A percentile compares a stretch with the other conserved stretches of the same genome.
Conservation (phyloP, 2,329 filamentous ascomycete species). For the Phialemoniopsis sp. region DNA sequence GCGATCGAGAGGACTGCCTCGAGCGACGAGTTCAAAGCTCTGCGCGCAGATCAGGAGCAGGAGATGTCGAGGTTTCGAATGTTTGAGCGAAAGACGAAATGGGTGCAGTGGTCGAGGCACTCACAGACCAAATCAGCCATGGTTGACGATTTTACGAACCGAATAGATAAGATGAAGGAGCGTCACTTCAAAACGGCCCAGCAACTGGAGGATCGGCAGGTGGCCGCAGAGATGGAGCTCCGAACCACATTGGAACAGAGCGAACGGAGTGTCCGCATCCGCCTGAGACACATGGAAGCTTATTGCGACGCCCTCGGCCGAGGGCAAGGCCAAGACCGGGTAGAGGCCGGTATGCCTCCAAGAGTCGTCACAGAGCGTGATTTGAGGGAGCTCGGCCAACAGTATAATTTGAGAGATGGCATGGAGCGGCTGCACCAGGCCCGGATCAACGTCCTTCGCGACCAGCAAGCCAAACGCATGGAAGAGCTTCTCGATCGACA, state of each 20-base stretch:
- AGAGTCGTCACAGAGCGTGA: conserved; percentile 57
- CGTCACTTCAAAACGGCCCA: conserved; percentile 47
- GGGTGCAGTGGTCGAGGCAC: conserved; percentile 47
- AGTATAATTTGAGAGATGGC: conserved; percentile 56
- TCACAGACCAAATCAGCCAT: conserved; percentile 40
- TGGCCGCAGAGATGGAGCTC: conserved; percentile 59
- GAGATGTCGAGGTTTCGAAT: conserved; percentile 48
- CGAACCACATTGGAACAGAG: conserved; percentile 49
- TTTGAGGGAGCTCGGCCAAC: conserved; percentile 53
- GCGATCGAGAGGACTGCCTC: conserved; percentile 41
- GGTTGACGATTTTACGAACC: conserved; percentile 40
- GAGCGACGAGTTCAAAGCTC: conserved; percentile 35
- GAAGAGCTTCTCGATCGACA: conserved; percentile 55
- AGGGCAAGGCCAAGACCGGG: conserved; percentile 16
- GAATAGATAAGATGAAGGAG: conserved; percentile 48
- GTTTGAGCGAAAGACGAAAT: conserved; percentile 44
- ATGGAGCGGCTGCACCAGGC: conserved; percentile 55
- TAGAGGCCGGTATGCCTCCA: conserved; percentile 29
- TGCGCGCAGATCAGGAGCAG: conserved; percentile 39
- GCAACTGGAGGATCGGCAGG: conserved; percentile 57
- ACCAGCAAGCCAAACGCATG: conserved; percentile 57
- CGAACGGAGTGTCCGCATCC: conserved; percentile 51
- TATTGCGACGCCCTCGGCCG: conserved; percentile 54
- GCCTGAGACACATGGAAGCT: conserved; percentile 63
- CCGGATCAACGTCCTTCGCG: conserved; percentile 62